Conservation (phyloP, 139 green algal species). For the Chlamydomonas schloesseri region DNA sequence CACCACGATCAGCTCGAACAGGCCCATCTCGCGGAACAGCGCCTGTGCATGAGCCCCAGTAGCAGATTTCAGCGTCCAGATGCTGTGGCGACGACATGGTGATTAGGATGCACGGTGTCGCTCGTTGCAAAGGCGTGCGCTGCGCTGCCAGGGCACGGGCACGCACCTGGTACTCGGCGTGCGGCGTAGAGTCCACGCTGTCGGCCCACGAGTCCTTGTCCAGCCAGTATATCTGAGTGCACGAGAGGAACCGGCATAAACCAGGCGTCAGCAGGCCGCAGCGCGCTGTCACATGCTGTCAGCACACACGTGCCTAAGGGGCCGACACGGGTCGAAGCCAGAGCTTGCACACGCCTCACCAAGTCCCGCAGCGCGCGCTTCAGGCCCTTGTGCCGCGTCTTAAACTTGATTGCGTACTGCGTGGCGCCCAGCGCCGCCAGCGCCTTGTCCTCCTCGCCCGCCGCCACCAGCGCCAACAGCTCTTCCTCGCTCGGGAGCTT, state of each 20-base stretch:
- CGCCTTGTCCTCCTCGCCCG: conserved; percentile 8
- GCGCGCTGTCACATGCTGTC: too few relatives aligned
- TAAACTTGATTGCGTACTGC: neutral
- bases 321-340: too few relatives aligned
- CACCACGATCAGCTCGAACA: conserved; percentile 29
- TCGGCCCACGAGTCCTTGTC: conserved; percentile 33
- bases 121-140: too few relatives aligned
- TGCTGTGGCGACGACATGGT: too few relatives aligned
- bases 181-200: neutral
- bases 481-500: neutral
- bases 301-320: too few relatives aligned
- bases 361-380: conserved; percentile 5
- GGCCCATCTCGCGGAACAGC: conserved; percentile 32
- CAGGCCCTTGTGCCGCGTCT: neutral
- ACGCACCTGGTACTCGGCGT: conserved; percentile 42
- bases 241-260: too few relatives aligned
- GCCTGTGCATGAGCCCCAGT: conserved; percentile 15
- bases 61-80: too few relatives aligned
- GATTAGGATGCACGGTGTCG: too few relatives aligned
- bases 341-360: too few relatives aligned
- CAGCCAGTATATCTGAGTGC: neutral
- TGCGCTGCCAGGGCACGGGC: too few relatives aligned
- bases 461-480: conserved; percentile 24
- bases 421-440: too few relatives aligned
- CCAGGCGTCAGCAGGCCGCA: too few relatives aligned